A percentile compares a stretch with the other conserved stretches of the same genome.
These are phyloP conservation scores for Cytospora leucostoma DNA, from an alignment of 2,329 filamentous ascomycete species.

Conservation along the genomic window DNA sequence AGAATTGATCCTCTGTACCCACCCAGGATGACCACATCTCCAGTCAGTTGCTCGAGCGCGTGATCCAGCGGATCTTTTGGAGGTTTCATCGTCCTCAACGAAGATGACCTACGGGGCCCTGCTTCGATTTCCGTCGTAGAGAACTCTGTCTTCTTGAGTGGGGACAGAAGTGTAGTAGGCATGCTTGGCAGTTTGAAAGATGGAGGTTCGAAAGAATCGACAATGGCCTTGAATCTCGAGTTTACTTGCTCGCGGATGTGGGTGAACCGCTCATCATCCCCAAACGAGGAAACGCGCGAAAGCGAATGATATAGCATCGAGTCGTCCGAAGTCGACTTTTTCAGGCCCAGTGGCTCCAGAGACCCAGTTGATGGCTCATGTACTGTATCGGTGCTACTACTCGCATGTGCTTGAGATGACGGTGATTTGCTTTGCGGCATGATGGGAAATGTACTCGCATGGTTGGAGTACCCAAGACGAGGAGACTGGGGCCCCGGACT, in stretches of 20 bases:
- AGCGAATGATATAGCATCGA: conserved; percentile 75
- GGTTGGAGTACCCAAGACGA: conserved; percentile 29
- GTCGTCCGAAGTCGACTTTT: conserved; percentile 72
- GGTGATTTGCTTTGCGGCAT: conserved; percentile 12
- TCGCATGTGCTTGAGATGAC: conserved; percentile 22
- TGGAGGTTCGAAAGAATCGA: conserved; percentile 79
- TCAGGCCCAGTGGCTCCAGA: conserved; percentile 44
- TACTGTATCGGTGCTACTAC: conserved; percentile 14
- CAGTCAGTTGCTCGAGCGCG: conserved; percentile 68
- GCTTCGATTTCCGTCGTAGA: conserved; percentile 15
- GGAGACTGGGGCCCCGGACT: conserved; percentile 29
- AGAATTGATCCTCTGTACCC: conserved; percentile 91
- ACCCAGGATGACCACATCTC: conserved; percentile 85
- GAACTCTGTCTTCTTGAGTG: conserved; percentile 33
- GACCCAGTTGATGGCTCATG: conserved; percentile 23
- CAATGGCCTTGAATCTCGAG: conserved; percentile 84
- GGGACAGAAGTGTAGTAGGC: conserved; percentile 42
- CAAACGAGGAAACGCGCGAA: conserved; percentile 78
- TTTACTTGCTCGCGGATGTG: conserved; percentile 85
- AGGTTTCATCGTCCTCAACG: conserved; percentile 31
- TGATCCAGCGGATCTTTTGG: conserved; percentile 47
- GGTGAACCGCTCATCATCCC: conserved; percentile 79
- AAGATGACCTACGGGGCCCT: conserved; percentile 26
- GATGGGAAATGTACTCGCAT: conserved; percentile 18
- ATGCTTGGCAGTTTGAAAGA: conserved; percentile 71